Evolutionary conservation across 768 basidiomycete genomes (phyloP).

Genomic region (Suillus plorans): DNA sequence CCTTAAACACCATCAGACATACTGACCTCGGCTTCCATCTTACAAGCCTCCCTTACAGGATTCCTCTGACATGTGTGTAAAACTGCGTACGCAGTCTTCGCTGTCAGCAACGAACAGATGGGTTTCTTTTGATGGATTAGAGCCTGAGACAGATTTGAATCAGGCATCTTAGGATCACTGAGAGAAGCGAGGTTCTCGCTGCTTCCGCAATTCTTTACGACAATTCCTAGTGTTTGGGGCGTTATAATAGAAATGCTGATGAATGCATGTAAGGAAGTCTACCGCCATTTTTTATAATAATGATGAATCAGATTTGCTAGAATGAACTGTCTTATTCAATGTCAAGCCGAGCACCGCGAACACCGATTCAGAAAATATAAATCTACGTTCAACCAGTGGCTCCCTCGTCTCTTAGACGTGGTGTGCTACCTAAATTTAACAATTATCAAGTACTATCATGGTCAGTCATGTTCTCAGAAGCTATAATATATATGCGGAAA

Average conservation of each 20-base stretch:
- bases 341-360: too few species aligned
- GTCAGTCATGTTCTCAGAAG: too few species aligned
- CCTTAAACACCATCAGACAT: neutral
- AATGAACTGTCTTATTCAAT: neutral
- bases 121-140: neutral
- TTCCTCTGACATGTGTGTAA: neutral
- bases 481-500: too few species aligned
- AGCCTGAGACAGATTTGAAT: neutral
- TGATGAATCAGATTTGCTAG: neutral
- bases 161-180: neutral
- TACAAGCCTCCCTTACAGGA: neutral
- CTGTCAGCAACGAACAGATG: neutral
- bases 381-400: too few species aligned
- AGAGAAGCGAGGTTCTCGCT: neutral
- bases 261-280: too few species aligned
- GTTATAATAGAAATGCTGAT: neutral
- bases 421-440: too few species aligned
- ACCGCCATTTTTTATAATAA: neutral
- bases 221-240: neutral
- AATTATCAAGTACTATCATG: too few species aligned
- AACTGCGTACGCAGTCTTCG: neutral
- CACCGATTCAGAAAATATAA: too few species aligned
- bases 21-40: neutral
- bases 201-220: neutral
- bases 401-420: too few species aligned